Conservation (phyloP, 768 basidiomycete species). For the Boletus subparvulus region DNA sequence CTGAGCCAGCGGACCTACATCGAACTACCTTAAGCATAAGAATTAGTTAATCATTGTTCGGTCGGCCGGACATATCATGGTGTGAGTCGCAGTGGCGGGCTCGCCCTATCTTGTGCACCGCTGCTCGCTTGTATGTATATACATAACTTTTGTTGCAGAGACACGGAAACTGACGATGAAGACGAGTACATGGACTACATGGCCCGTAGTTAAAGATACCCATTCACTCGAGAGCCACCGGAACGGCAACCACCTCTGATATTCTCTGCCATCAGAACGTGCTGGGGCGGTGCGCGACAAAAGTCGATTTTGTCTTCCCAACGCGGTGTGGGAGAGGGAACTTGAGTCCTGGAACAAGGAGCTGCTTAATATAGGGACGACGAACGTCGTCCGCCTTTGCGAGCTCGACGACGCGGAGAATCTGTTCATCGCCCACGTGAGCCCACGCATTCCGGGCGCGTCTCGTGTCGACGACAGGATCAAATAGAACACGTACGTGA, state of each 20-base stretch:
- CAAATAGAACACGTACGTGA: conserved; percentile 60
- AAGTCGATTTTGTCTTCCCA: conserved; percentile 72
- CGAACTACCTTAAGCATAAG: no score
- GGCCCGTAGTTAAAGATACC: conserved; percentile 3
- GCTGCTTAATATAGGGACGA: conserved; percentile 97
- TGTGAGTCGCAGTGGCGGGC: no score
- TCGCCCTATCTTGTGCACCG: no score
- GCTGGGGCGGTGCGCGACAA: conserved; percentile 72
- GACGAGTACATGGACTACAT: conserved; percentile 16
- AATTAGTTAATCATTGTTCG: no score
- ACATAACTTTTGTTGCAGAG: conserved; percentile 16
- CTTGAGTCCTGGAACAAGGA: conserved; percentile 84
- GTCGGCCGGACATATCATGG: no score
- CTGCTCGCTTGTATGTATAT: neutral
- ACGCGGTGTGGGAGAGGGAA: conserved; percentile 97
- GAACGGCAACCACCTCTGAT: neutral
- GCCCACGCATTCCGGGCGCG: neutral
- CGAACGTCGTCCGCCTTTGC: conserved; percentile 89
- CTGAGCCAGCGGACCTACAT: no score
- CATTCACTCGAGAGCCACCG: conserved; percentile 2
- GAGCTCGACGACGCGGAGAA: conserved; percentile 96
- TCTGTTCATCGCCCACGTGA: conserved; percentile 46
- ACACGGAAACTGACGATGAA: conserved; percentile 1
- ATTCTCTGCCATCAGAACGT: conserved; percentile 54
- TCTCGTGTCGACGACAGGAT: neutral